Conservation (phyloP, 148 eudicot genomes). For the Rhododendron griersonianum region DNA sequence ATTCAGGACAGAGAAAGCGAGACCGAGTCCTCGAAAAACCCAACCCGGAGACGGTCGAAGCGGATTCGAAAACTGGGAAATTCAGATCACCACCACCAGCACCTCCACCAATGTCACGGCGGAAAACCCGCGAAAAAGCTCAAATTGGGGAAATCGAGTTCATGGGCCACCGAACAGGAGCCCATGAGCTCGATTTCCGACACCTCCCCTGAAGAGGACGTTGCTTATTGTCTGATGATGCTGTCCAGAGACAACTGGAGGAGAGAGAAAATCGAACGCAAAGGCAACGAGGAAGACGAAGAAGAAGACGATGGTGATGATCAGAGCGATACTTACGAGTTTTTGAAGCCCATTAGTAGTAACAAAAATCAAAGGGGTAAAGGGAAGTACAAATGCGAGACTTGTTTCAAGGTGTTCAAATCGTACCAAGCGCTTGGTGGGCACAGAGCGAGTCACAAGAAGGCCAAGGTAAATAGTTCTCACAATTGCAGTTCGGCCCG, state of each 20-base stretch:
- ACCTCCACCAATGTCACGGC: not conserved
- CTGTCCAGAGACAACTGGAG: slow-evolving; percentile 64
- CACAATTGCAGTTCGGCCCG: not conserved
- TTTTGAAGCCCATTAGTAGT: not conserved
- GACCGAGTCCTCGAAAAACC: slow-evolving; percentile 51
- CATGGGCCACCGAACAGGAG: slow-evolving; percentile 2
- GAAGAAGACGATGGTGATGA: slow-evolving; percentile 10
- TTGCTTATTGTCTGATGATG: slow-evolving; percentile 74
- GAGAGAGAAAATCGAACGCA: not conserved
- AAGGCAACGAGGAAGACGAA: slow-evolving; percentile 4
- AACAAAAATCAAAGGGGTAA: not conserved
- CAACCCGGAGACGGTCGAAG: slow-evolving; percentile 37
- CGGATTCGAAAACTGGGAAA: slow-evolving; percentile 24
- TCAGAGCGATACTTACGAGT: not conserved
- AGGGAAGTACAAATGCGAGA: slow-evolving; percentile 52
- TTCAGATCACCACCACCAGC: not conserved
- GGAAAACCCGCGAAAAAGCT: not conserved
- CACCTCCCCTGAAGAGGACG: slow-evolving; percentile 55
- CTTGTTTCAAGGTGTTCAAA: slow-evolving; percentile 48
- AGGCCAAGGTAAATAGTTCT: slow-evolving; percentile 9
- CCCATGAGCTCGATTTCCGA: slow-evolving; percentile 50
- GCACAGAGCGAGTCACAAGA: slow-evolving; percentile 79
- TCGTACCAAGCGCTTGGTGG: slow-evolving; percentile 88
- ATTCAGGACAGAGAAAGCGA: slow-evolving; percentile 46
- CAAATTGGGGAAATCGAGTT: not conserved